Evolutionary conservation across 192 early-diverging fungal species (phyloP).

Genomic region (Podila clonocystis): DNA sequence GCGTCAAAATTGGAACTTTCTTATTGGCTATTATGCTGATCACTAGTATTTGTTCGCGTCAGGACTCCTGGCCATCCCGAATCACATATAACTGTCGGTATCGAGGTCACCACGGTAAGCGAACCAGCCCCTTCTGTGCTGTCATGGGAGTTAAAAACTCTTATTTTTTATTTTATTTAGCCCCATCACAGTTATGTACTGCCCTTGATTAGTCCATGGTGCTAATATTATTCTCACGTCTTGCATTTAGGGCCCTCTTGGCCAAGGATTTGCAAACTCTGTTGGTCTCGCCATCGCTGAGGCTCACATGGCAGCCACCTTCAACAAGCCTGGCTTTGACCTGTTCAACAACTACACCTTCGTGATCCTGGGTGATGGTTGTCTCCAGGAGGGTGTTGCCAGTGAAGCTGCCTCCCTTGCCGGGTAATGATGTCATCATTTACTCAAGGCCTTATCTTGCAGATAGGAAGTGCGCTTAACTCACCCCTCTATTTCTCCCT

Average conservation of each 20-base stretch:
- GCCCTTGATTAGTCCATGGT: background rate
- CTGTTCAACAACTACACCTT: constrained; percentile 91
- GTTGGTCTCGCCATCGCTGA: constrained; percentile 94
- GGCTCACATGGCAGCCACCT: constrained; percentile 88
- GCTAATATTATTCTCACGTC: background rate
- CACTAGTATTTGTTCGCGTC: constrained; percentile 16
- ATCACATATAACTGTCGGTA: constrained; percentile 82
- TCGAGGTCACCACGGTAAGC: constrained; percentile 91
- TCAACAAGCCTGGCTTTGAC: constrained; percentile 89
- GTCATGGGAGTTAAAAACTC: background rate
- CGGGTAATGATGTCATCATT: constrained; percentile 60
- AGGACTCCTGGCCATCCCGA: constrained; percentile 99
- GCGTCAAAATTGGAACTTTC: background rate
- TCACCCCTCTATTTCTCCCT: no score
- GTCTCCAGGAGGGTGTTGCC: constrained; percentile 97
- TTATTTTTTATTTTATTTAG: background rate
- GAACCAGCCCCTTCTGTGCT: no score
- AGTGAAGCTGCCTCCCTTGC: constrained; percentile 93
- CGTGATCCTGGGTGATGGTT: constrained; percentile 92
- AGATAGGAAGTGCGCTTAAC: no score
- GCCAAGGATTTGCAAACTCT: constrained; percentile 91
- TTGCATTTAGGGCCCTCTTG: constrained; percentile 78
- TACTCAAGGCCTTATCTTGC: no score
- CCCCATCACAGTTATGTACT: no score
- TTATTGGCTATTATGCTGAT: background rate